Percentiles rank a stretch among this genome's conserved stretches.
phyloP scores from a whole-genome alignment of 73 alveolate species.

The Loxodes magnus region DNA sequence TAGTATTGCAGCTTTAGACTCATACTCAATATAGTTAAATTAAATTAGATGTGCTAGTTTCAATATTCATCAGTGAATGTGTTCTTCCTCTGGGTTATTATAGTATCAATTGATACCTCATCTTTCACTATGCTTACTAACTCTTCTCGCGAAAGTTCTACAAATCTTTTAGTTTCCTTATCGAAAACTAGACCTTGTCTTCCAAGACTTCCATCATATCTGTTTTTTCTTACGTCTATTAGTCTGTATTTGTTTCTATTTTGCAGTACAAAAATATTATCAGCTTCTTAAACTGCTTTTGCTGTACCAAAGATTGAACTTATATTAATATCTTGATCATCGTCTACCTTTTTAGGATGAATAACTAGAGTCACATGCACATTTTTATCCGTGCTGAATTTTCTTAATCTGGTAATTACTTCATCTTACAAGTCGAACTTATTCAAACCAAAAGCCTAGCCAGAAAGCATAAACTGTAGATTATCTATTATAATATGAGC shows the following conservation, averaged over 20 bases:
- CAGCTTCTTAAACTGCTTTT: conserved; percentile 82
- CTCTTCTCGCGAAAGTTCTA: conserved; percentile 66
- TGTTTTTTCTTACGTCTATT: conserved; percentile 61
- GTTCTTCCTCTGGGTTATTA: too few relatives aligned
- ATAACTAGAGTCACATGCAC: conserved; percentile 68
- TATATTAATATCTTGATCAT: conserved; percentile 53
- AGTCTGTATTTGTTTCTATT: conserved; percentile 46
- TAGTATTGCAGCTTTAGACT: too few relatives aligned
- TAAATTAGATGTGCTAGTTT: too few relatives aligned
- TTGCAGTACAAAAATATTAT: conserved; percentile 58
- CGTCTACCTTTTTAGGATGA: conserved; percentile 90
- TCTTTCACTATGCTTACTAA: too few relatives aligned
- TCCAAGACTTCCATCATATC: conserved; percentile 82
- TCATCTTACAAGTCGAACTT: conserved; percentile 70
- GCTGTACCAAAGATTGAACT: conserved; percentile 80
- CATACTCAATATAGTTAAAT: too few relatives aligned
- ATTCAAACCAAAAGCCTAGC: conserved; percentile 44
- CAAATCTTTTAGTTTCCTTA: conserved; percentile 41
- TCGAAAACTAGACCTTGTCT: conserved; percentile 55
- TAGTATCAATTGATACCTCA: too few relatives aligned
- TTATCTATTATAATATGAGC: conserved; percentile 66
- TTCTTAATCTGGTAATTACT: conserved; percentile 44
- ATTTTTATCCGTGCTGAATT: conserved; percentile 52
- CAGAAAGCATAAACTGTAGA: conserved; percentile 74
- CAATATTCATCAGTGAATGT: too few relatives aligned